Percentiles rank a stretch among this genome's conserved stretches.
phyloP scores from a whole-genome alignment of 306 rosid genomes.

The Abrus precatorius region DNA sequence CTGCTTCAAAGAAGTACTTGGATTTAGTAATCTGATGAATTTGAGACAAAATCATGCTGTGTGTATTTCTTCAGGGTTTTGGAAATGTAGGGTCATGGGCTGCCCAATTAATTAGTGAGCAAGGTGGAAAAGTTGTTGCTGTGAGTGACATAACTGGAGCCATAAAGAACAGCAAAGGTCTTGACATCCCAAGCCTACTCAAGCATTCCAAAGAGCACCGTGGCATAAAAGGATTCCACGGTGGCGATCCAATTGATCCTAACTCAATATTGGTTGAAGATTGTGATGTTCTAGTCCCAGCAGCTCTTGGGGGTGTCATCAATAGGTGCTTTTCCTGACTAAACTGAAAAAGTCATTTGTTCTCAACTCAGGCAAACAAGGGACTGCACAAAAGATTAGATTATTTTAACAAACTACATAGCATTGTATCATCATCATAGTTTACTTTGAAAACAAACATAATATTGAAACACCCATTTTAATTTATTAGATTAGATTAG shows the following conservation, averaged over 20 bases:
- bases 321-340: constrained; percentile 63
- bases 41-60: constrained; percentile 5
- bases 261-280: constrained; percentile 82
- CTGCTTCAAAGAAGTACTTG: not conserved
- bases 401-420: not conserved
- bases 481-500: not conserved
- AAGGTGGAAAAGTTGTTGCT: constrained; percentile 89
- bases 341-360: not conserved
- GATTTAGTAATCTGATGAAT: constrained; percentile 5
- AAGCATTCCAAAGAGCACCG: constrained; percentile 64
- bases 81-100: constrained; percentile 99
- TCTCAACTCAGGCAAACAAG: constrained; percentile 5
- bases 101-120: constrained; percentile 77
- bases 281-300: constrained; percentile 91
- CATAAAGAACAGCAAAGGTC: constrained; percentile 80
- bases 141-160: constrained; percentile 96
- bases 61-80: constrained; percentile 71
- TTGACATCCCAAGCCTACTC: constrained; percentile 83
- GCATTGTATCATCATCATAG: not conserved
- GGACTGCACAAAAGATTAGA: not conserved
- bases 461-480: not conserved
- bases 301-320: constrained; percentile 99
- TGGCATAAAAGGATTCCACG: constrained; percentile 82
- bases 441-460: constrained; percentile 14
- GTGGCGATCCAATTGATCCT: constrained; percentile 72